Conservation (phyloP, 352 stramenopile genomes). For the Globisporangium nodosum region DNA sequence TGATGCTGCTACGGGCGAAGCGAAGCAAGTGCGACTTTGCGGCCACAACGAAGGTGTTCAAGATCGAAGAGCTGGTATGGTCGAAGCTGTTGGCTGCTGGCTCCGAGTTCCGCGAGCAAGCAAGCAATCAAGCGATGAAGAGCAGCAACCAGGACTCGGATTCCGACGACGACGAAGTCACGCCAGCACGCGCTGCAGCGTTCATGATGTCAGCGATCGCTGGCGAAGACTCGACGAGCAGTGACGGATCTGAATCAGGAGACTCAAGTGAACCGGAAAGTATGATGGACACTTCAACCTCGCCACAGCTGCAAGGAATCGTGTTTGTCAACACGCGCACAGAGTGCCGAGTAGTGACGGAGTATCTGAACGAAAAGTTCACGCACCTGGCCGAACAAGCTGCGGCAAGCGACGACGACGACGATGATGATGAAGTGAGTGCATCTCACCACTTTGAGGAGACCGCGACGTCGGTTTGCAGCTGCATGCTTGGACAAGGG, state of each 20-base stretch:
- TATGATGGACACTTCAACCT: background rate
- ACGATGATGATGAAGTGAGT: slow-evolving; percentile 7
- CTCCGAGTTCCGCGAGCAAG: too few species aligned
- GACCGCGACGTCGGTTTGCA: slow-evolving; percentile 20
- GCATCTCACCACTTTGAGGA: background rate
- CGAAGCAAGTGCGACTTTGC: slow-evolving; percentile 36
- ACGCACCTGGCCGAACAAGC: background rate
- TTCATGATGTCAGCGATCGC: slow-evolving; percentile 6
- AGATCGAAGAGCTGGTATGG: slow-evolving; percentile 50
- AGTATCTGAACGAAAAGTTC: slow-evolving; percentile 75
- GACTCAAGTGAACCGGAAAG: background rate
- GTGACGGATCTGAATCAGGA: background rate
- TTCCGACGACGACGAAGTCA: background rate
- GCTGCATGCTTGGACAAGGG: slow-evolving; percentile 59
- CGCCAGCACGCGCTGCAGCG: background rate
- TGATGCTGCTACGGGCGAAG: slow-evolving; percentile 40
- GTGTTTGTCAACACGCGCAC: slow-evolving; percentile 82
- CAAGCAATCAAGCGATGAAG: too few species aligned
- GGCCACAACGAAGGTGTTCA: slow-evolving; percentile 45
- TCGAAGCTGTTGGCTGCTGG: slow-evolving; percentile 24
- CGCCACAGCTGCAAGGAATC: slow-evolving; percentile 54
- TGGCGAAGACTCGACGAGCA: background rate
- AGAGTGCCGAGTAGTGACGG: slow-evolving; percentile 71
- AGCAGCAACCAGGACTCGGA: slow-evolving; percentile 18
- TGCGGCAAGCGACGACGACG: slow-evolving; percentile 13